Percentiles rank a stretch among this genome's conserved stretches.
Evolutionary conservation across 2,329 filamentous ascomycete species (phyloP).

Genomic region (Hansfordia pulvinata): DNA sequence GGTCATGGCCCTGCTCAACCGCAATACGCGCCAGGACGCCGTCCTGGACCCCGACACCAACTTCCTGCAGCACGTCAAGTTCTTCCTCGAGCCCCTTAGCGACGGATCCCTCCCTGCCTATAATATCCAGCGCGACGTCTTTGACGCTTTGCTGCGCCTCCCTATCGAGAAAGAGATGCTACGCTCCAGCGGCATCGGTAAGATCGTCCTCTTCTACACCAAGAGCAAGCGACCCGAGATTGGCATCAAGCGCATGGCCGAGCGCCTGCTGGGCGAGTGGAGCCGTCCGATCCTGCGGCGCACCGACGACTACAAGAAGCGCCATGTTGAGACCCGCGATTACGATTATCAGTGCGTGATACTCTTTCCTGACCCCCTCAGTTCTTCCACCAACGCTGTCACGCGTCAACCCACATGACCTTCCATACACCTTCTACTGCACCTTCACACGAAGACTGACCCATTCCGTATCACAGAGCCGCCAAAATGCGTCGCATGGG

Average conservation of each 20-base stretch:
- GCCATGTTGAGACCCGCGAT: slow-evolving; percentile 48
- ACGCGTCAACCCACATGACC: no score
- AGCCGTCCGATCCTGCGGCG: slow-evolving; percentile 86
- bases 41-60: slow-evolving; percentile 92
- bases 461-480: slow-evolving; percentile 22
- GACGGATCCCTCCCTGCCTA: slow-evolving; percentile 92
- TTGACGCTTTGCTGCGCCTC: slow-evolving; percentile 64
- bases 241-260: slow-evolving; percentile 84
- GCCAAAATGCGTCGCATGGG: slow-evolving; percentile 28
- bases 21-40: slow-evolving; percentile 71
- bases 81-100: slow-evolving; percentile 91
- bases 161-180: slow-evolving; percentile 86
- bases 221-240: slow-evolving; percentile 83
- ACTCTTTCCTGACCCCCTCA: slow-evolving; percentile 1
- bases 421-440: slow-evolving; percentile 1
- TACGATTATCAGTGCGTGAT: slow-evolving; percentile 47
- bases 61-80: slow-evolving; percentile 86
- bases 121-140: slow-evolving; percentile 92
- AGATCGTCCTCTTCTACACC: slow-evolving; percentile 93
- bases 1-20: slow-evolving; percentile 77
- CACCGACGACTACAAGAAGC: slow-evolving; percentile 89
- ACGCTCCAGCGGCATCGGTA: slow-evolving; percentile 84
- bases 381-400: no score
- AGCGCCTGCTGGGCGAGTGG: slow-evolving; percentile 89
- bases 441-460: neutral